These are phyloP conservation scores for Rubia tinctorum DNA, from an alignment of 305 asterid genomes.

Conservation along the genomic window DNA sequence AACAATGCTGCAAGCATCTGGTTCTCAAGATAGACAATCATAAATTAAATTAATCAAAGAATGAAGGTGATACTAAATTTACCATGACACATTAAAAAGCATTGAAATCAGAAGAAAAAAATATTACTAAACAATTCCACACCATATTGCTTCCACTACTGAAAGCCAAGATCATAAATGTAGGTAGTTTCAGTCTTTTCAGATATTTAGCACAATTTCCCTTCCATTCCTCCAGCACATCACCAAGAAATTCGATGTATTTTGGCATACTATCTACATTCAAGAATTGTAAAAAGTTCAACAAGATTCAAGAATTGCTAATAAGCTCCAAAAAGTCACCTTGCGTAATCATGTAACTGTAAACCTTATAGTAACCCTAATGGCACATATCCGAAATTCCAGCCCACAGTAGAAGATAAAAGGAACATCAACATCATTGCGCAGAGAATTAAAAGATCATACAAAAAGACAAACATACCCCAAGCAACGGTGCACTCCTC, in stretches of 20 bases:
- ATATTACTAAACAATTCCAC: background rate
- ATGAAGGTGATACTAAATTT: no score
- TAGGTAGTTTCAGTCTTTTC: background rate
- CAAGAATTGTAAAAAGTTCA: no score
- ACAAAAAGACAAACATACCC: constrained; percentile 51
- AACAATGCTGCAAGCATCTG: no score
- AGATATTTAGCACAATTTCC: background rate
- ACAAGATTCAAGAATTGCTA: no score
- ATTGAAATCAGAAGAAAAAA: no score
- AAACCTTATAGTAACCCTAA: background rate
- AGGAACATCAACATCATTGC: background rate
- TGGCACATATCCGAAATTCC: background rate
- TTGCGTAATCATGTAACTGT: background rate
- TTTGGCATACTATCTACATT: no score
- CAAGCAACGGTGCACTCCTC: constrained; percentile 95
- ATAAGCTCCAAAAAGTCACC: background rate
- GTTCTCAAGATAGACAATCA: background rate
- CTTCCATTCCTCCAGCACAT: background rate
- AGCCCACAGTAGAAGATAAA: no score
- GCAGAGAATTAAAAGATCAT: no score
- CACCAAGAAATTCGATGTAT: no score
- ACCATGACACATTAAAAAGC: background rate
- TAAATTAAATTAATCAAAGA: background rate
- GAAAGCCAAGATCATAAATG: background rate
- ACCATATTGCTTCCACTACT: background rate